A percentile compares a stretch with the other conserved stretches of the same genome.
phyloP scores from a whole-genome alignment of 1,139 yeast species.

The Nematodospora anomalae region DNA sequence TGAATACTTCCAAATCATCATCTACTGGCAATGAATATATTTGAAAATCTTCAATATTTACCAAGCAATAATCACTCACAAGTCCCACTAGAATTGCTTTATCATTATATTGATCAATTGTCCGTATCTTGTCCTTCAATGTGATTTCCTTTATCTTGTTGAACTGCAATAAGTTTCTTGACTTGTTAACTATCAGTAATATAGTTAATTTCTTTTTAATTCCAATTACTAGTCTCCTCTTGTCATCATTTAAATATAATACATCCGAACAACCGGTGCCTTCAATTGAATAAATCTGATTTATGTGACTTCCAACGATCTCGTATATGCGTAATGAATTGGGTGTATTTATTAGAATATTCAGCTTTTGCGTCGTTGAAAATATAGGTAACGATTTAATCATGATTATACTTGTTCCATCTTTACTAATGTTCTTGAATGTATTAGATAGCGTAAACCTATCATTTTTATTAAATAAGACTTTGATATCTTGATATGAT shows the following conservation, averaged over 20 bases:
- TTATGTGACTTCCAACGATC: slow-evolving; percentile 36
- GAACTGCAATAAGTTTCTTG: slow-evolving; percentile 34
- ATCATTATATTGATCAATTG: slow-evolving; percentile 18
- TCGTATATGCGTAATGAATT: slow-evolving; percentile 34
- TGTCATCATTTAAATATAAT: slow-evolving; percentile 21
- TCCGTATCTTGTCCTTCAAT: slow-evolving; percentile 28
- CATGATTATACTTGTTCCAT: slow-evolving; percentile 21
- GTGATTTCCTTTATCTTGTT: slow-evolving; percentile 25
- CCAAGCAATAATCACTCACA: slow-evolving; percentile 26
- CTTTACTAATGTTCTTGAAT: slow-evolving; percentile 27
- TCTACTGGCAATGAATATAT: slow-evolving; percentile 18
- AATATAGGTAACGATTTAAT: slow-evolving; percentile 21
- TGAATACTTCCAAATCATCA: slow-evolving; percentile 20
- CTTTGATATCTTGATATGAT: slow-evolving; percentile 26
- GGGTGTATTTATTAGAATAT: slow-evolving; percentile 27
- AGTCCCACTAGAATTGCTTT: slow-evolving; percentile 27
- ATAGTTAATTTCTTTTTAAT: slow-evolving; percentile 32
- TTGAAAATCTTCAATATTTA: slow-evolving; percentile 26
- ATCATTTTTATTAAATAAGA: slow-evolving; percentile 12
- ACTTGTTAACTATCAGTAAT: slow-evolving; percentile 28
- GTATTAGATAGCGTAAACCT: slow-evolving; percentile 12
- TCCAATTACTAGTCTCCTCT: slow-evolving; percentile 26
- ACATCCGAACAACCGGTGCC: slow-evolving; percentile 19
- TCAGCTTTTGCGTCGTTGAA: slow-evolving; percentile 22
- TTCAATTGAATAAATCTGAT: slow-evolving; percentile 31